phyloP scores from a whole-genome alignment of 495 filamentous ascomycete species.

The Oidiodendron maius region DNA sequence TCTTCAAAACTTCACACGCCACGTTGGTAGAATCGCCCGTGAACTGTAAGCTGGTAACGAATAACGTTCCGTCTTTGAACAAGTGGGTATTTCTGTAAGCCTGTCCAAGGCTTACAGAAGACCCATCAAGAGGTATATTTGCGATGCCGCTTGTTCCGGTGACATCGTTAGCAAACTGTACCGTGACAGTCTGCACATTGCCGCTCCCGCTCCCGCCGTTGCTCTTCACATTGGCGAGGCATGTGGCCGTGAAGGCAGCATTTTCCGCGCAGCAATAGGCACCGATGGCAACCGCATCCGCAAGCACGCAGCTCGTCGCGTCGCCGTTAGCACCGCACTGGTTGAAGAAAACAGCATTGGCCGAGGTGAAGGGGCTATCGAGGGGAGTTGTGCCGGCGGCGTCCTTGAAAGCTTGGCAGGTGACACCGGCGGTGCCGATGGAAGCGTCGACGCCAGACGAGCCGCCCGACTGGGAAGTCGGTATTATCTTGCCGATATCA shows the following conservation, averaged over 20 bases:
- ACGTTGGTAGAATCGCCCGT: not conserved
- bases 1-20: not conserved
- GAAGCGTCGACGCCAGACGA: not conserved
- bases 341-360: not conserved
- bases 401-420: not conserved
- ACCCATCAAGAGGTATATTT: slow-evolving; percentile 1
- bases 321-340: not conserved
- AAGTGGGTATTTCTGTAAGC: not conserved
- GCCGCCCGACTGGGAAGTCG: not conserved
- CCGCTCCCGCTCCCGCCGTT: not conserved
- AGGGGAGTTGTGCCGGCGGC: not conserved
- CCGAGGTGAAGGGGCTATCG: not conserved
- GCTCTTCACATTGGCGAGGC: too few species aligned
- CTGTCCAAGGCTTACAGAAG: slow-evolving; percentile 1
- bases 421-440: not conserved
- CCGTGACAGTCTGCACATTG: not conserved
- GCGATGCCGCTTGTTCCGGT: not conserved
- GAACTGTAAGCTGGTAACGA: not conserved
- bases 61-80: not conserved
- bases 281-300: not conserved
- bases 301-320: not conserved
- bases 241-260: not conserved
- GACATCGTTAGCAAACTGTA: too few species aligned
- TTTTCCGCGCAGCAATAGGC: not conserved
- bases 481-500: not conserved